A percentile compares a stretch with the other conserved stretches of the same genome.
These are phyloP conservation scores for Aspergillus transmontanensis DNA, from an alignment of 2,329 filamentous ascomycete species.

Conservation along the genomic window DNA sequence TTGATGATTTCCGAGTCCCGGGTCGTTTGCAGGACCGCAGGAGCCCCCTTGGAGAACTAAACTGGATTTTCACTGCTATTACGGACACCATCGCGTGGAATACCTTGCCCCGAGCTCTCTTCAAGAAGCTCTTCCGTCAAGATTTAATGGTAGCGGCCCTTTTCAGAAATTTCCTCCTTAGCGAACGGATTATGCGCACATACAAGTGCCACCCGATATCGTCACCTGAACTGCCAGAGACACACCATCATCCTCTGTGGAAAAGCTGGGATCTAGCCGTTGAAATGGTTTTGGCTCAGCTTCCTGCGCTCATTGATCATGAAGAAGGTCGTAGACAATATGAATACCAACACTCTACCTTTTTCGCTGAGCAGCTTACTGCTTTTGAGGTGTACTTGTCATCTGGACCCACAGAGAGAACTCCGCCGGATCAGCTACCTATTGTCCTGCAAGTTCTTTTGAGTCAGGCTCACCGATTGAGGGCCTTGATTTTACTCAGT, in stretches of 20 bases:
- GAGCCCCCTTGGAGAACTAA: constrained; percentile 91
- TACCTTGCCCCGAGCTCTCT: constrained; percentile 82
- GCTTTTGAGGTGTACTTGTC: constrained; percentile 95
- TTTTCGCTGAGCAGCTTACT: constrained; percentile 95
- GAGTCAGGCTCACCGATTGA: constrained; percentile 89
- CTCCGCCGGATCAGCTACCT: constrained; percentile 89
- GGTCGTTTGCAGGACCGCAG: constrained; percentile 89
- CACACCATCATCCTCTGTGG: constrained; percentile 93
- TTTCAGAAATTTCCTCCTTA: constrained; percentile 92
- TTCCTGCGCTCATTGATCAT: constrained; percentile 78
- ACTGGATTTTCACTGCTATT: constrained; percentile 99
- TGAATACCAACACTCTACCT: constrained; percentile 90
- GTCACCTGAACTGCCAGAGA: constrained; percentile 88
- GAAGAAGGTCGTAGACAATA: constrained; percentile 76
- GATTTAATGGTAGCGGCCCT: constrained; percentile 98
- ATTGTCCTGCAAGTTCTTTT: constrained; percentile 94
- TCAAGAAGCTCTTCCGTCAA: constrained; percentile 95
- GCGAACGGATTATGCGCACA: constrained; percentile 92
- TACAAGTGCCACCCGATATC: constrained; percentile 96
- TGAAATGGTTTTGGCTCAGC: constrained; percentile 88
- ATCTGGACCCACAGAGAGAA: constrained; percentile 79
- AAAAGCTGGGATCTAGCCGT: constrained; percentile 97
- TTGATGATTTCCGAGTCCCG: constrained; percentile 84
- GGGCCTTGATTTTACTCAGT: constrained; percentile 86
- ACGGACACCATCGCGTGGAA: constrained; percentile 99